phyloP scores from a whole-genome alignment of 129 eudicot species.

The Flaveria trinervia region DNA sequence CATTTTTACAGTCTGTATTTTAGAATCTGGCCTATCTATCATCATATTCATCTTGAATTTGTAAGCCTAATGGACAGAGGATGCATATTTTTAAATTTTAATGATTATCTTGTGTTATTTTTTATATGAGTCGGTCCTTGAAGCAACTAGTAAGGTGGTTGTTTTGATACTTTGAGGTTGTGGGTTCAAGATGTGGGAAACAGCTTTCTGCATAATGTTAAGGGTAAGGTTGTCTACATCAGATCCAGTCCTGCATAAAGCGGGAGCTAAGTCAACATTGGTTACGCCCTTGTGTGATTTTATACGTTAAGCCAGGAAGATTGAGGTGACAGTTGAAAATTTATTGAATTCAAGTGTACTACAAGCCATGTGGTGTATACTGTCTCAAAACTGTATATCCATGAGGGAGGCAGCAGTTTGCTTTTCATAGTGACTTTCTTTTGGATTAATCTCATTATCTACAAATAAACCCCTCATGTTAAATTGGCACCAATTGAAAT shows the following conservation, averaged over 20 bases:
- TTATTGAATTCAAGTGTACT: not conserved
- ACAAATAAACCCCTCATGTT: not conserved
- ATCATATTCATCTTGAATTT: not conserved
- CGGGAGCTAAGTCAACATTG: too few relatives aligned
- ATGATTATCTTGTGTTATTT: too few relatives aligned
- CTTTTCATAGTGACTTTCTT: slow-evolving; percentile 8
- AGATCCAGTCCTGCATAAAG: too few relatives aligned
- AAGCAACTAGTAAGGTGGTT: too few relatives aligned
- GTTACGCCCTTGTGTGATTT: not conserved
- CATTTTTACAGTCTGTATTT: not conserved
- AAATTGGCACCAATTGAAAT: not conserved
- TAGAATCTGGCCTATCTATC: not conserved
- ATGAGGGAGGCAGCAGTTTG: slow-evolving; percentile 13
- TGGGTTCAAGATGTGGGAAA: too few relatives aligned
- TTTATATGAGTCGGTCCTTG: too few relatives aligned
- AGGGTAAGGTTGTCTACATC: too few relatives aligned
- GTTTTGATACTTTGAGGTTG: too few relatives aligned
- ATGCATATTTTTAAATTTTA: not conserved
- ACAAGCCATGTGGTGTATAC: slow-evolving; percentile 7
- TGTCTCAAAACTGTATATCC: not conserved
- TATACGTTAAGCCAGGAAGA: not conserved
- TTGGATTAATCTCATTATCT: slow-evolving; percentile 20
- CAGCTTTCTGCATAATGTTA: too few relatives aligned
- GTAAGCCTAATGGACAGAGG: slow-evolving; percentile 1
- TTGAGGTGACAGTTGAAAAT: not conserved